Conservation (phyloP, 2,329 filamentous ascomycete species). For the Fusarium newnesense region DNA sequence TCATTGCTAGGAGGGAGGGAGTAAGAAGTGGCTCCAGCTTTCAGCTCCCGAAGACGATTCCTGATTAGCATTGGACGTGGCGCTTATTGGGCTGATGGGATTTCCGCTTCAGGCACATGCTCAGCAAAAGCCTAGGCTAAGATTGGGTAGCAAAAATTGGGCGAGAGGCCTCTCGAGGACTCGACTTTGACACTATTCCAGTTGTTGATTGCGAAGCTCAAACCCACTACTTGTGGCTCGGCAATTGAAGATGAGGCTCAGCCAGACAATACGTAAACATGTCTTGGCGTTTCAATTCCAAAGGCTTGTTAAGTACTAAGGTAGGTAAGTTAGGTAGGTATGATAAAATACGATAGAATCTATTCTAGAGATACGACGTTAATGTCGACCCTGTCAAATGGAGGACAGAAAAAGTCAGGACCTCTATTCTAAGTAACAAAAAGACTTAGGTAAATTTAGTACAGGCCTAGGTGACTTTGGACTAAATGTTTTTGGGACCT, state of each 20-base stretch:
- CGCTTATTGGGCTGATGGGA: conserved; percentile 4
- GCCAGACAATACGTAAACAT: conserved; percentile 4
- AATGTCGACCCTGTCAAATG: neutral
- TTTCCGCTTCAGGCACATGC: conserved; percentile 25
- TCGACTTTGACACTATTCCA: neutral
- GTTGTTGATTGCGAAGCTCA: conserved; percentile 6
- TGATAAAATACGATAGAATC: neutral
- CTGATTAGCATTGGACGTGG: conserved; percentile 7
- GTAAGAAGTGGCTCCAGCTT: conserved; percentile 2
- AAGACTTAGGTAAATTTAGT: too few relatives aligned
- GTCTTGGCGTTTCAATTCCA: conserved; percentile 2
- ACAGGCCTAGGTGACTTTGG: too few relatives aligned
- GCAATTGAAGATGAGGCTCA: conserved; percentile 16
- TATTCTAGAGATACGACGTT: neutral
- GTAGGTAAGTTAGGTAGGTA: too few relatives aligned
- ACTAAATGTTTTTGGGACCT: too few relatives aligned
- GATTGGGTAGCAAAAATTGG: conserved; percentile 12
- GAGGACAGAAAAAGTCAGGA: too few relatives aligned
- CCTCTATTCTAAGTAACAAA: too few relatives aligned
- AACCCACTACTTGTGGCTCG: conserved; percentile 26
- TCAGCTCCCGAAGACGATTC: conserved; percentile 1
- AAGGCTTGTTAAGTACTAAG: neutral
- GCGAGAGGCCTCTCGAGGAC: conserved; percentile 30
- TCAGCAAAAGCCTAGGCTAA: neutral
- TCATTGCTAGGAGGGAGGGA: conserved; percentile 5